A percentile compares a stretch with the other conserved stretches of the same genome.
These are phyloP conservation scores for Phialemoniopsis sp. DNA, from an alignment of 2,329 filamentous ascomycete species.

Conservation along the genomic window DNA sequence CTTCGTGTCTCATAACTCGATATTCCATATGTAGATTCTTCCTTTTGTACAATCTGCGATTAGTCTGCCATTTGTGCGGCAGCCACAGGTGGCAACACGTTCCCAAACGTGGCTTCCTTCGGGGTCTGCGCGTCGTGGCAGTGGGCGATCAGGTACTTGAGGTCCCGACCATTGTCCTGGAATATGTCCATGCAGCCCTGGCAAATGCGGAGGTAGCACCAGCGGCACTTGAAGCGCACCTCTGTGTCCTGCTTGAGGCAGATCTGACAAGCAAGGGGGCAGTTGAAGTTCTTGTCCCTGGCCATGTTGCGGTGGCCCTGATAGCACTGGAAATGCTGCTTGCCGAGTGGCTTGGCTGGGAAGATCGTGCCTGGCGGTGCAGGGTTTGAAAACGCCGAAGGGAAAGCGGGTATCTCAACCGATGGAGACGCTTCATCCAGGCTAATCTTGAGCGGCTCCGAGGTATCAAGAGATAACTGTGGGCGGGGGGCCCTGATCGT, in stretches of 20 bases:
- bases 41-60: too few species aligned
- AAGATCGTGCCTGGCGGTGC: conserved; percentile 30
- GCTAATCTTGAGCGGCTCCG: neutral
- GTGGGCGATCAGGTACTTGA: conserved; percentile 34
- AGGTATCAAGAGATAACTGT: neutral
- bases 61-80: too few species aligned
- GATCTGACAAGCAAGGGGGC: conserved; percentile 49
- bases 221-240: conserved; percentile 42
- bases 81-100: neutral
- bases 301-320: conserved; percentile 44
- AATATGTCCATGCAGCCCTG: conserved; percentile 38
- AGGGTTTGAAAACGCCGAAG: conserved; percentile 11
- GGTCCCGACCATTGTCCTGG: conserved; percentile 33
- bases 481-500: neutral
- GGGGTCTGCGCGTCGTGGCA: conserved; percentile 11
- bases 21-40: too few species aligned
- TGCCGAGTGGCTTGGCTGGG: conserved; percentile 32
- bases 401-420: conserved; percentile 13
- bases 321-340: conserved; percentile 39
- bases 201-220: conserved; percentile 50
- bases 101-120: neutral
- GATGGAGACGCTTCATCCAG: conserved; percentile 16
- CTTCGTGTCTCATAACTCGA: too few species aligned
- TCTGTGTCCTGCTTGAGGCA: conserved; percentile 42
- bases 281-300: conserved; percentile 39